Conservation (phyloP, 441 rosid genomes). For the Metrosideros polymorpha region DNA sequence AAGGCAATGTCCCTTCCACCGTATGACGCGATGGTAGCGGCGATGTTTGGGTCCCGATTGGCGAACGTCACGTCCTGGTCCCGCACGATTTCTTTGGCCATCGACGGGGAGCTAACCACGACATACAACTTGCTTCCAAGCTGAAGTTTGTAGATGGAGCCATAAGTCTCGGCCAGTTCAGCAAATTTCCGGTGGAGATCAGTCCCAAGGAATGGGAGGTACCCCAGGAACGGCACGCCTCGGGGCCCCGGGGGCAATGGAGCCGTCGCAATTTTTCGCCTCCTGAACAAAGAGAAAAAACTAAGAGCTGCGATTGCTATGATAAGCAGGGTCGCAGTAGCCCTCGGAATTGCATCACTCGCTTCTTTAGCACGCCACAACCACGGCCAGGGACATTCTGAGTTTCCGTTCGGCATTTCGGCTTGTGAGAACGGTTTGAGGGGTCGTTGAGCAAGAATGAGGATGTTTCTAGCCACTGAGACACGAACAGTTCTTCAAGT, state of each 20-base stretch:
- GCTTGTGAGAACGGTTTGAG: background rate
- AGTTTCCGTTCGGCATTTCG: background rate
- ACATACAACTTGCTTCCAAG: conserved; percentile 15
- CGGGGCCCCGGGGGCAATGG: conserved; percentile 20
- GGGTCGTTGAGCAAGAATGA: background rate
- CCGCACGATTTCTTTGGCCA: conserved; percentile 17
- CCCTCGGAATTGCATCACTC: background rate
- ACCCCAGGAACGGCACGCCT: conserved; percentile 19
- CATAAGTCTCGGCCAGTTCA: conserved; percentile 5
- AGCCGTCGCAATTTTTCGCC: background rate
- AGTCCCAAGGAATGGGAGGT: conserved; percentile 20
- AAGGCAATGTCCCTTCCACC: conserved; percentile 24
- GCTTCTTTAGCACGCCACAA: background rate
- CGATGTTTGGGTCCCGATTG: conserved; percentile 11
- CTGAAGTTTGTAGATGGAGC: conserved; percentile 20
- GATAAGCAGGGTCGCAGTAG: background rate
- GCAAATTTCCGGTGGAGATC: conserved; percentile 18
- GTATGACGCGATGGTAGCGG: conserved; percentile 2
- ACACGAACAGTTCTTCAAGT: background rate
- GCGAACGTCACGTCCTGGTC: conserved; percentile 25
- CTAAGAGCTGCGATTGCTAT: background rate
- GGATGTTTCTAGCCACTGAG: background rate
- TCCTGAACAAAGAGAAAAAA: background rate
- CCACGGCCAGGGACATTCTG: background rate
- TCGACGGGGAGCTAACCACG: conserved; percentile 14